Evolutionary conservation across 305 asterid species (phyloP).

Genomic region (Fraxinus dipetala): DNA sequence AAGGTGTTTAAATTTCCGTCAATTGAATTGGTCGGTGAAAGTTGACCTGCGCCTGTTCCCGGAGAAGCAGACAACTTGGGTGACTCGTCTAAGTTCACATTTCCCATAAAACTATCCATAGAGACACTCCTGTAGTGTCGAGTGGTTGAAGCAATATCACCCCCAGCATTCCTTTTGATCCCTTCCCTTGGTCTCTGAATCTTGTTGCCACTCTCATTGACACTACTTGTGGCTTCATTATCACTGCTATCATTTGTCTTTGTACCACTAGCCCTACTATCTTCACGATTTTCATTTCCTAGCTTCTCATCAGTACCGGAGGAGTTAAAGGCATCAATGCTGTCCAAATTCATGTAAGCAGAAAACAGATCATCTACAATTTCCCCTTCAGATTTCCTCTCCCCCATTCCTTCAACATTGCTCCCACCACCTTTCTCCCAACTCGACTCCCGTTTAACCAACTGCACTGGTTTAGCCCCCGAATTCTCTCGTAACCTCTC

Average conservation of each 20-base stretch:
- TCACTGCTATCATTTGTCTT: conserved; percentile 38
- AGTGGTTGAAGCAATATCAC: conserved; percentile 30
- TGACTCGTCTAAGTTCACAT: conserved; percentile 34
- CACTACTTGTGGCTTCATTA: conserved; percentile 40
- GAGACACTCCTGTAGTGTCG: conserved; percentile 46
- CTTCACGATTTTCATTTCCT: conserved; percentile 33
- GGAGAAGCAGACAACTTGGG: conserved; percentile 40
- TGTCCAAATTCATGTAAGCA: conserved; percentile 39
- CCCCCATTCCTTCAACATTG: conserved; percentile 31
- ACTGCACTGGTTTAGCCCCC: conserved; percentile 24
- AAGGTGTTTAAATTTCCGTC: conserved; percentile 22
- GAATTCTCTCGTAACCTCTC: conserved; percentile 22
- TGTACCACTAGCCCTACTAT: conserved; percentile 39
- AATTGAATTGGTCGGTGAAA: conserved; percentile 33
- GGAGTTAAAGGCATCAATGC: conserved; percentile 32
- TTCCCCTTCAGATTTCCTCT: conserved; percentile 32
- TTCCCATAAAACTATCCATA: conserved; percentile 44
- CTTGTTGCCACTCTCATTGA: conserved; percentile 26
- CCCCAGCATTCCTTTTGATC: conserved; percentile 33
- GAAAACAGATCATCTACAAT: conserved; percentile 38
- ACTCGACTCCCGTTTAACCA: conserved; percentile 27
- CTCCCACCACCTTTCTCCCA: conserved; percentile 31
- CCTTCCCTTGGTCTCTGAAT: conserved; percentile 28
- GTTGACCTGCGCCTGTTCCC: conserved; percentile 31
- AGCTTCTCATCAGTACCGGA: conserved; percentile 35